These are phyloP conservation scores for Chlamydomonas reinhardtii DNA, from an alignment of 163 green algal genomes.

Conservation along the genomic window DNA sequence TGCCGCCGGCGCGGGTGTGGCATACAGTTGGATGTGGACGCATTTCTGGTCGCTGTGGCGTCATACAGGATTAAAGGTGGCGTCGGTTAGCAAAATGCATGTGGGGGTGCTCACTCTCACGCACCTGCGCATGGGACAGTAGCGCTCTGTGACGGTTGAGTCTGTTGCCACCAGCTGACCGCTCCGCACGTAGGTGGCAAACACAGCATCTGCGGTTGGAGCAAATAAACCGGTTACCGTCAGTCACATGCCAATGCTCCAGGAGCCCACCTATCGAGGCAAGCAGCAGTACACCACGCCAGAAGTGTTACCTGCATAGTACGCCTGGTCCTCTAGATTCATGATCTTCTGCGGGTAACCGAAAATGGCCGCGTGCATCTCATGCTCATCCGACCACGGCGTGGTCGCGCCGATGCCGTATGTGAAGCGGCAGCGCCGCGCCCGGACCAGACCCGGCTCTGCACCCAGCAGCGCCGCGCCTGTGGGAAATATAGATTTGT, in stretches of 20 bases:
- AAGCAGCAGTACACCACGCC: too few relatives aligned
- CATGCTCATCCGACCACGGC: neutral
- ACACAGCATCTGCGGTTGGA: neutral
- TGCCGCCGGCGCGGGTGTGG: too few relatives aligned
- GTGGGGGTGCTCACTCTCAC: neutral
- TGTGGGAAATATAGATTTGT: too few relatives aligned
- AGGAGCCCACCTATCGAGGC: too few relatives aligned
- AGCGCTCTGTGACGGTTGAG: neutral
- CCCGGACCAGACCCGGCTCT: neutral
- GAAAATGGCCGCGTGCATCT: neutral
- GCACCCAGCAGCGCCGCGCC: slow-evolving; percentile 17
- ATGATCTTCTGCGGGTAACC: neutral
- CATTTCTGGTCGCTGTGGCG: too few relatives aligned
- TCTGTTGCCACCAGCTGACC: neutral
- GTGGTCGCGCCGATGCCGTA: neutral
- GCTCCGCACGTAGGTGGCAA: neutral
- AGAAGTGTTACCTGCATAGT: neutral
- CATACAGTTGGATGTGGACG: too few relatives aligned
- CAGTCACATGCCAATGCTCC: too few relatives aligned
- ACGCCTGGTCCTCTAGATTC: neutral
- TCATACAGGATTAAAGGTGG: too few relatives aligned
- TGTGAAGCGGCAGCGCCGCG: slow-evolving; percentile 7
- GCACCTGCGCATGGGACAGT: neutral
- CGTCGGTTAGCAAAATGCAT: too few relatives aligned
- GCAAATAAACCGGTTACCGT: too few relatives aligned